These are phyloP conservation scores for Ustulina deusta DNA, from an alignment of 2,329 filamentous ascomycete genomes.

Conservation along the genomic window DNA sequence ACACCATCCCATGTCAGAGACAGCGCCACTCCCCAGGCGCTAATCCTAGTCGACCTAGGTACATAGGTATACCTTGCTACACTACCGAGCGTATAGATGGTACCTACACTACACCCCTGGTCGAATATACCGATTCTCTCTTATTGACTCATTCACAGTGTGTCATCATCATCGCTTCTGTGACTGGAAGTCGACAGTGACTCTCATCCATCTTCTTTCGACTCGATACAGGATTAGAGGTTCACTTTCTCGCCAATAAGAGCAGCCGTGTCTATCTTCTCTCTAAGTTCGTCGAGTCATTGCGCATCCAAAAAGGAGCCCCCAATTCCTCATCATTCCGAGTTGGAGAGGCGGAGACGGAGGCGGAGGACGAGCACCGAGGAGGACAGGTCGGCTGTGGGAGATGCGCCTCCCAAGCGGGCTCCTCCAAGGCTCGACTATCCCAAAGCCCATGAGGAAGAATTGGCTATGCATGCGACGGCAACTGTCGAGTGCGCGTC, in stretches of 20 bases:
- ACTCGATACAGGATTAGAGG: background rate
- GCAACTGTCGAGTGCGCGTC: slow-evolving; percentile 13
- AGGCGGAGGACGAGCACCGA: background rate
- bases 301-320: background rate
- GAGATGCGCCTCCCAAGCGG: slow-evolving; percentile 30
- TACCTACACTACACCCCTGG: slow-evolving; percentile 9
- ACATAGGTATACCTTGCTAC: too few relatives aligned
- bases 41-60: slow-evolving; percentile 10
- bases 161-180: slow-evolving; percentile 14
- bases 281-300: slow-evolving; percentile 2
- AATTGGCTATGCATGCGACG: slow-evolving; percentile 24
- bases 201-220: slow-evolving; percentile 13
- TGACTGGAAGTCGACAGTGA: slow-evolving; percentile 8
- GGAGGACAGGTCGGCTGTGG: background rate
- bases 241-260: background rate
- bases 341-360: background rate
- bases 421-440: slow-evolving; percentile 21
- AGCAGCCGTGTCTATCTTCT: background rate
- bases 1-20: slow-evolving; percentile 1
- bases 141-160: slow-evolving; percentile 25
- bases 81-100: too few relatives aligned
- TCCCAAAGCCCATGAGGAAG: slow-evolving; percentile 10
- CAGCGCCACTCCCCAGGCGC: slow-evolving; percentile 2
- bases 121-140: background rate
- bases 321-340: background rate